Conservation (phyloP, 768 basidiomycete genomes). For the Chalciporus piperatus region DNA sequence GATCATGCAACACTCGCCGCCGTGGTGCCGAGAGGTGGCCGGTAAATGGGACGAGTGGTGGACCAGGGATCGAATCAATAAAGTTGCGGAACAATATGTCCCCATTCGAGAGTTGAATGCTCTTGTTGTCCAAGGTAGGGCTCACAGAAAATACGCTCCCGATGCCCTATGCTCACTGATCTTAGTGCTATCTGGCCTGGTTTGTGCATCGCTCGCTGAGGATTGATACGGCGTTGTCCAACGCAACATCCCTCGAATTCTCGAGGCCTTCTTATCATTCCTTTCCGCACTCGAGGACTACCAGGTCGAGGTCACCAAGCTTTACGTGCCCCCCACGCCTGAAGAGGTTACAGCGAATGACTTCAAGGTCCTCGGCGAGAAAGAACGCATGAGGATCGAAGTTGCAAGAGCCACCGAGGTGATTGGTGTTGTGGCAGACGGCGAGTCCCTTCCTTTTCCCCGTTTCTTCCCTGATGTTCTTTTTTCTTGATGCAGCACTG, state of each 20-base stretch:
- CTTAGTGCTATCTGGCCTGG: conserved; percentile 63
- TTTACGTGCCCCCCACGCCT: conserved; percentile 36
- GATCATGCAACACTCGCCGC: conserved; percentile 30
- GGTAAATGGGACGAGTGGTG: conserved; percentile 48
- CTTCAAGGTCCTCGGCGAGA: conserved; percentile 34
- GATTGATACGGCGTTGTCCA: conserved; percentile 84
- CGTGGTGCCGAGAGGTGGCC: conserved; percentile 23
- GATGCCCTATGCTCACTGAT: neutral
- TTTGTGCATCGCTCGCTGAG: conserved; percentile 71
- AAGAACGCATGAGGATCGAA: conserved; percentile 44
- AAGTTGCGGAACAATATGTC: conserved; percentile 50
- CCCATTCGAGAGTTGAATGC: conserved; percentile 64
- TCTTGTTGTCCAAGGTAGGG: conserved; percentile 44
- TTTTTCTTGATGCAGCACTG: conserved; percentile 43
- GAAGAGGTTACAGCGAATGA: conserved; percentile 30
- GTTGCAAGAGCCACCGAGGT: conserved; percentile 53
- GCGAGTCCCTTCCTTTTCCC: conserved; percentile 40
- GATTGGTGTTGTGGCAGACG: conserved; percentile 54
- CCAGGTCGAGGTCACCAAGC: conserved; percentile 47
- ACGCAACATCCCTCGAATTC: conserved; percentile 75
- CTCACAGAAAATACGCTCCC: neutral
- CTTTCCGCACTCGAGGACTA: conserved; percentile 66
- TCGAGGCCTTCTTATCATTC: conserved; percentile 74
- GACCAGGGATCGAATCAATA: conserved; percentile 51
- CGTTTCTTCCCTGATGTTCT: no score